Base-by-base conservation (phyloP, 2,329 filamentous ascomycete species). In the Fusarium lateritium region DNA sequence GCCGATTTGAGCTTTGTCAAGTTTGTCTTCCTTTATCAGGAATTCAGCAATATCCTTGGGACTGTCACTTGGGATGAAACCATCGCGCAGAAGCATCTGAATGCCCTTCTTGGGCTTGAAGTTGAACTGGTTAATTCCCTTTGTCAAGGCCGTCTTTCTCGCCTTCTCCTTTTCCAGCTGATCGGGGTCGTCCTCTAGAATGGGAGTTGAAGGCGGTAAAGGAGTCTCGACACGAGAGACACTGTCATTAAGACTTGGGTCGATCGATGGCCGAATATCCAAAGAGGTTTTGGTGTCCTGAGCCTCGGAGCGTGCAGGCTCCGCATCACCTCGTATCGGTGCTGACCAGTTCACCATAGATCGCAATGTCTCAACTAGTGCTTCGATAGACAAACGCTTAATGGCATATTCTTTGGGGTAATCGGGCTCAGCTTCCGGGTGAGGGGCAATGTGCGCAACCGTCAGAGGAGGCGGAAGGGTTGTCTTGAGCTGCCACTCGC, bases 21-120 rank as follows among this genome's bases (percentile, higher is more conserved):
- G 84, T 31, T 90, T 89, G 15, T 97, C 94, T 73, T 96, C 95
- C 33, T 85, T 87, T 10, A 95, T 78, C 21, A 99, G 82, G 77
- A 99, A 99, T 19, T 81, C 85, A 17, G 94, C 96, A 74, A 99
- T 93, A 69, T 97, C 94, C 60, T 91, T 84, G 0, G 96, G 91
- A 8, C 85, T 87, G 54, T 94, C 88, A 56, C 92, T 95, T 2
- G 87, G 81, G 62, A 99, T 97, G 78, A 99, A 98, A 0, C 94
- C 93, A 67, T 97, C 92, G 26, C 92, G 87, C 14, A 98, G 77
- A 19, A 99, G 81, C 17, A 92, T 82, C 77, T 97, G 97, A 76
- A 99, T 88, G 7, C 96, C 97, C 62, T 92, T 89, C 80, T 99
- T 99, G 0, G 97, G 94, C 79, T 99, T 99, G 84, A 95, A 98